Evolutionary conservation across 1,139 yeast genomes (phyloP), one percentile per base, ranked within the genome.

Genomic region (Magnusiomyces fungicola): DNA sequence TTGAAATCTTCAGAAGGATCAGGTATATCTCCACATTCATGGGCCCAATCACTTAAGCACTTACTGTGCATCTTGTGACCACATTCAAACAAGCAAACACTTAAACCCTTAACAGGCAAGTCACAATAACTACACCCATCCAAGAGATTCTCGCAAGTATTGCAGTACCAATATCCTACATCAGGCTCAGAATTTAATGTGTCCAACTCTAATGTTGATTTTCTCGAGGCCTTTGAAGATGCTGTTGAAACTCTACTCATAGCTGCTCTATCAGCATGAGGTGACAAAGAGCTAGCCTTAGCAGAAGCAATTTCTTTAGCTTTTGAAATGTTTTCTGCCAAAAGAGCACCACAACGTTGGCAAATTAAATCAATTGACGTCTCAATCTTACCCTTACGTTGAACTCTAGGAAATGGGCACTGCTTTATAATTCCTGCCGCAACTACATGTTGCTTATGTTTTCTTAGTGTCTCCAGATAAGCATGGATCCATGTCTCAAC

Each of bases 1-100:
- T 34, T 18, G 23, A 34, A 22, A 23, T 38, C 29, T 3, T 9
- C 18, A 3, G 9, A 4, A 7, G 45, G 32, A 19, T 47, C 46
- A 12, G 34, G 34, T 16, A 37, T 33, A 6, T 40, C 43, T 25
- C 43, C 61, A 86, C 81, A 43, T 24, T 43, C 46, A 22, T 24
- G 23, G 3, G 46, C 46, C 97, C 97, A 90, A 45, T 77, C 75
- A 53, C 74, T 73, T 60, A 89, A 71, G 68, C 98, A 92, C 3
- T 80, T 80, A 60, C 80, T 80, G 65, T 92, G 98, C 1, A 95
- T 90, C 50, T 81, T 74, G 65, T 92, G 97, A 0, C 97, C 97
- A 69, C 97, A 92, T 43, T 71, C 75, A 48, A 86, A 67, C 22
- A 81, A 69, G n/a, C 79, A 79, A 23, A 85, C 78, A 10, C 82